Evolutionary conservation across 345 rosid species (phyloP), one percentile per base, ranked within the genome.

Genomic region (Eucalyptus curtisii): DNA sequence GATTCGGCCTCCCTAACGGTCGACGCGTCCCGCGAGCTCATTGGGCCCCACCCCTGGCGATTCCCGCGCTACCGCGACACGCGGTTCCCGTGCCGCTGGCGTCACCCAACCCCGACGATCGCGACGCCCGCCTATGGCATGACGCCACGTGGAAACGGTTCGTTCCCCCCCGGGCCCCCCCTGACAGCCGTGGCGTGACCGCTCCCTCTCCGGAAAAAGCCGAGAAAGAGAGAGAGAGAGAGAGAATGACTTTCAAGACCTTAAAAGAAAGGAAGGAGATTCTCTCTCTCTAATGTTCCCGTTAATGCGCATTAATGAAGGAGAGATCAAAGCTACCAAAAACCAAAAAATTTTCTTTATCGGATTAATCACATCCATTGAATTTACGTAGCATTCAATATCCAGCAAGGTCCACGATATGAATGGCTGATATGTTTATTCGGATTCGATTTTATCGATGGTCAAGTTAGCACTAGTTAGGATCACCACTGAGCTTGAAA

Each of bases 1-100:
- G 66, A 79, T 12, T 49, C 47, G 50, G 92, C 87, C 66, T 42
- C 85, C 87, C 57, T 66, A 92, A 92, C 95, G 92, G 95, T 88
- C 87, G 90, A 90, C 93, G 87, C 93, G 93, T 90, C 71, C 47
- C 57, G 57, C 57, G 10, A 7, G 57, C 57, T 19, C 10, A 76
- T 86, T 12, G 92, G 87, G 61, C 31, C 87, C 66, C 89, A 90
- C 87, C 82, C 61, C 1, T 19, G 57, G 10, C 55, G 8, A 76
- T 86, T 81, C 88, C 86, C 57, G 86, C 88, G 49, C 52, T 86
- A 48, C 30, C 7, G 57, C 24, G 90, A 80, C 89, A 71, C 90
- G 87, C 90, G 84, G 88, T 89, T 90, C 90, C 49, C 82, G 91
- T 79, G 85, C n/a, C 11, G 86, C 86, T 89, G 8, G 86, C 89